Evolutionary conservation across 306 rosid species (phyloP), one percentile per base, ranked within the genome.

Genomic region (Acacia confusa): DNA sequence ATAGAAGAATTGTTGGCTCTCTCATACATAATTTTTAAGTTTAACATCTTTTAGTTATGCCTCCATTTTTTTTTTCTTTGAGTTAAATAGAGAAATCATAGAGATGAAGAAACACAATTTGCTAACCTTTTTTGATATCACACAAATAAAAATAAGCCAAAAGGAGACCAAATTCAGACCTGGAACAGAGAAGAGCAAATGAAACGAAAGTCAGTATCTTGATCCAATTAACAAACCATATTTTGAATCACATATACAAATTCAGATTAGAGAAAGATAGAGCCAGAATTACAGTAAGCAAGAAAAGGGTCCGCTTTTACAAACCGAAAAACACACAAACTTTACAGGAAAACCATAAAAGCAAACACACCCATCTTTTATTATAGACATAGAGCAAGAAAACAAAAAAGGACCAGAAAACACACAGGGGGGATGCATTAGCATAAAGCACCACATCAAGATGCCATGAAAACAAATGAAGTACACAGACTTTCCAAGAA

Each of bases 121-220:
- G 65, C 36, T 61, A 87, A 81, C 98, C 98, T 93, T 93, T 36
- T 83, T 90, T 9, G 97, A 85, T 96, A 81, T 95, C 99, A 32
- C 99, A 93, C 58, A 88, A 73, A 87, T 89, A 93, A 84, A 81
- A 90, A 81, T 95, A 95, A 24, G 87, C 87, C 84, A 95, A 76
- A 82, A 95, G 84, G 79, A 91, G 78, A 75, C 99, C 92, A 70
- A 93, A 83, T 88, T 95, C 99, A 58, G 92, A 92, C 72, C 98
- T 95, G 89, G 28, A 79, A 82, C 64, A 13, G 50, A 60, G 19
- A 72, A 63, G 41, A 70, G 16, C 43, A 45, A 77, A 72, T 25
- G 34, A 67, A 74, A 81, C 27, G 41, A 30, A 80, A 60, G 70
- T 82, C 79, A 74, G 41, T 4, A 84, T 70, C 82, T 48, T 77